Evolutionary conservation across 2,329 filamentous ascomycete species (phyloP), one percentile per base, ranked within the genome.

Genomic region (Verticillium longisporum): DNA sequence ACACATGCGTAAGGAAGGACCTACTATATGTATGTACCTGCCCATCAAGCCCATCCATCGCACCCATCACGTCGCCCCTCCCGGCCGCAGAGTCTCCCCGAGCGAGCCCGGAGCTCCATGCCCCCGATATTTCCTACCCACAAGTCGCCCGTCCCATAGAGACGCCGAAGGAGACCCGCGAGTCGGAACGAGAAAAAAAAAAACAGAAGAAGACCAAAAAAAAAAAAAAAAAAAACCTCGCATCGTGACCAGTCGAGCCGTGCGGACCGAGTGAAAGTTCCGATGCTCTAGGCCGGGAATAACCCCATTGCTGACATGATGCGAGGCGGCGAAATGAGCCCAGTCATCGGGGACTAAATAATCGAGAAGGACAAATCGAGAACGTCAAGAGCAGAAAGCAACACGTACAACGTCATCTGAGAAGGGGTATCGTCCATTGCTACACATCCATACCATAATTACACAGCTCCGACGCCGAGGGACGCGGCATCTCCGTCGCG

Each of bases 341-440:
- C 26, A 31, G 3, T 31, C 26, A 31, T 31, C 34, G 34, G 7
- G 34, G 13, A 9, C 9, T 36, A 6, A 9, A 36, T 6, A 36
- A 36, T 5, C 34, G 11, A 6, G 34, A 2, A 36, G 1, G 3
- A 36, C 34, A 36, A 36, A 50, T 21, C 41, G 18, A 45, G 14
- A 45, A 14, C 38, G n/a, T 18, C n/a, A n/a, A n/a, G 38, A 45
- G 33, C 26, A 60, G 45, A 63, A 50, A 59, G 2, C 4, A 31
- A 31, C 26, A 31, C 26, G 26, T 31, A 3, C 5, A 31, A 4
- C 4, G 5, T 5, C 26, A 31, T 31, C 26, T 31, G 63, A 64
- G 63, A 60, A 61, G 61, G 62, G 63, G 63, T 64, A 64, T 64
- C 63, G 63, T 64, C 63, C 61, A 64, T 64, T 64, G 63, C 60